These are phyloP conservation scores for Cicer yamashitae DNA, from an alignment of 306 rosid species.

Conservation along the genomic window DNA sequence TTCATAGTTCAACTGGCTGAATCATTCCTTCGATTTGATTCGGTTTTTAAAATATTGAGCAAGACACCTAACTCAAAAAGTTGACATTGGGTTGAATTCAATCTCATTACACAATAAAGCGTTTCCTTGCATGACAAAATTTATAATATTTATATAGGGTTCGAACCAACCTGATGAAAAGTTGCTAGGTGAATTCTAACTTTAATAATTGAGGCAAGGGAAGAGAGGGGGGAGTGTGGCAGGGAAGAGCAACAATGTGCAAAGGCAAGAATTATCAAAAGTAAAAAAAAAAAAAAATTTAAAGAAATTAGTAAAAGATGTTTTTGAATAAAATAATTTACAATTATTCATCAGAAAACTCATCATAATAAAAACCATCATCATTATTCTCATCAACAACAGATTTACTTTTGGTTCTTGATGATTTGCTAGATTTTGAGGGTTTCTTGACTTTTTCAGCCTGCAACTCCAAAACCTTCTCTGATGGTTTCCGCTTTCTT, in stretches of 20 bases:
- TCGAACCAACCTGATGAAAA: neutral
- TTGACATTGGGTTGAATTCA: neutral
- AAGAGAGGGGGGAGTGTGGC: neutral
- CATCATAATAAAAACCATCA: constrained; percentile 58
- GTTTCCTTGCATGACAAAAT: neutral
- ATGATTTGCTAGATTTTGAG: constrained; percentile 58
- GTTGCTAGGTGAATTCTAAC: neutral
- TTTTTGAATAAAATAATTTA: neutral
- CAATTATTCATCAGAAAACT: constrained; percentile 59
- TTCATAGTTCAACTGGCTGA: no score
- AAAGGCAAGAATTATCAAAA: constrained; percentile 19
- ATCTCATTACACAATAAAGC: neutral
- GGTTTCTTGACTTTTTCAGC: constrained; percentile 76
- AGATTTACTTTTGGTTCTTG: constrained; percentile 57
- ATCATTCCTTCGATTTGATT: no score
- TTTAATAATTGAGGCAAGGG: neutral
- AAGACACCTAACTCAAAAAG: neutral
- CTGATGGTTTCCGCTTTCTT: constrained; percentile 86
- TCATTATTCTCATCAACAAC: constrained; percentile 56
- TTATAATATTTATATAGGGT: neutral
- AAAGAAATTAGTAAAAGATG: neutral
- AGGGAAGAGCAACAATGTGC: neutral
- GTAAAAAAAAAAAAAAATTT: no score
- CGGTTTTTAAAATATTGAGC: no score
- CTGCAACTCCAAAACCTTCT: constrained; percentile 86